Evolutionary conservation across 2,329 filamentous ascomycete genomes (phyloP).

Genomic region (Aspergillus japonicus): DNA sequence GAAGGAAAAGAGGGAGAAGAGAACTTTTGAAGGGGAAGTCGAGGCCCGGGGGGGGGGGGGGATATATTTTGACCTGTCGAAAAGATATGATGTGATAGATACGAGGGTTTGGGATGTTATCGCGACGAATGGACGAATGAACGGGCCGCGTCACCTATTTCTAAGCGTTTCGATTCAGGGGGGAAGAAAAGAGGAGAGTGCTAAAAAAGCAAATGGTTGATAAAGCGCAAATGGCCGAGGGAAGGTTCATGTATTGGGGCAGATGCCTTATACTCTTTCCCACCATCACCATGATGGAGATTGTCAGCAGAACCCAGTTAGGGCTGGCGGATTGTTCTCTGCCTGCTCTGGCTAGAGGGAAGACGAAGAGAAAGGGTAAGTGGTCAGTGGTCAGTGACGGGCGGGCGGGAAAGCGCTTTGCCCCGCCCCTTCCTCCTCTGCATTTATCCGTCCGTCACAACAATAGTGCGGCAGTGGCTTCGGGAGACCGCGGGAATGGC

Average conservation of each 20-base stretch:
- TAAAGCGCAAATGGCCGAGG: neutral
- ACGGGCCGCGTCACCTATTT: neutral
- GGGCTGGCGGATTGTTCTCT: neutral
- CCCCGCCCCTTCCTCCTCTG: neutral
- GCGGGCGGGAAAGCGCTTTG: slow-evolving; percentile 1
- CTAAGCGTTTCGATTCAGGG: neutral
- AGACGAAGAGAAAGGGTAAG: too few relatives aligned
- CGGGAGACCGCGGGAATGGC: neutral
- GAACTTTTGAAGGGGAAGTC: neutral
- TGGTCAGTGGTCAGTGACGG: too few relatives aligned
- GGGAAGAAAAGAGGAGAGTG: neutral
- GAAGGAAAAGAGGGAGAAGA: neutral
- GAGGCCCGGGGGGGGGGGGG: too few relatives aligned
- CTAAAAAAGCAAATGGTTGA: neutral
- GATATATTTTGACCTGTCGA: neutral
- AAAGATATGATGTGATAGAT: neutral
- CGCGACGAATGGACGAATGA: neutral
- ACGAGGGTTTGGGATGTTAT: neutral
- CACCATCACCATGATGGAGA: neutral
- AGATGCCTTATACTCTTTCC: neutral
- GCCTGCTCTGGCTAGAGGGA: too few relatives aligned
- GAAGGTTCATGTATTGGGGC: neutral
- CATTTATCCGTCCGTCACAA: neutral
- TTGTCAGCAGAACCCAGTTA: neutral
- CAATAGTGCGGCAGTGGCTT: neutral